These are phyloP conservation scores for Globisporangium carolinianum DNA, from an alignment of 352 stramenopile genomes.

Conservation along the genomic window DNA sequence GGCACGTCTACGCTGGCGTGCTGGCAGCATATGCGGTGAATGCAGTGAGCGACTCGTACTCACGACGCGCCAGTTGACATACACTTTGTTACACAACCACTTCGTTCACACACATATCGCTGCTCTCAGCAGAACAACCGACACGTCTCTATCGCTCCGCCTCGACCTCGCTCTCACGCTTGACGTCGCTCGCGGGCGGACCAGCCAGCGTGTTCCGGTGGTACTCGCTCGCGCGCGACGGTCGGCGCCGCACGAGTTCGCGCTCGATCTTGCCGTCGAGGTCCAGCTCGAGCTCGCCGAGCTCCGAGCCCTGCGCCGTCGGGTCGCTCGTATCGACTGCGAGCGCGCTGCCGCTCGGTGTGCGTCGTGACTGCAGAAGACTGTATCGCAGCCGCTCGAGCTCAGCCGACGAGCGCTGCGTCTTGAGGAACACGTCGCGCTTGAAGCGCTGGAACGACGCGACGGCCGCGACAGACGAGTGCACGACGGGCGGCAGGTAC, in stretches of 20 bases:
- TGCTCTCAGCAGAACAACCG: too few relatives aligned
- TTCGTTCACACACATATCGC: too few relatives aligned
- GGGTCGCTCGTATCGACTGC: slow-evolving; percentile 27
- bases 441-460: slow-evolving; percentile 47
- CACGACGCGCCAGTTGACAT: too few relatives aligned
- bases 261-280: slow-evolving; percentile 70
- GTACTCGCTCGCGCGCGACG: slow-evolving; percentile 36
- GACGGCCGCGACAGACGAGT: slow-evolving; percentile 19
- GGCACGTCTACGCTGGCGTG: too few relatives aligned
- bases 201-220: neutral
- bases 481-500: slow-evolving; percentile 43
- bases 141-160: too few relatives aligned
- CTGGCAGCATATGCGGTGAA: too few relatives aligned
- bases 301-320: slow-evolving; percentile 14
- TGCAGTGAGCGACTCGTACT: too few relatives aligned
- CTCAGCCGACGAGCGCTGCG: slow-evolving; percentile 26
- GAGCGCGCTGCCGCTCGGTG: slow-evolving; percentile 3
- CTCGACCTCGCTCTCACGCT: neutral
- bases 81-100: too few relatives aligned
- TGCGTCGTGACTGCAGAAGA: slow-evolving; percentile 18
- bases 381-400: slow-evolving; percentile 27
- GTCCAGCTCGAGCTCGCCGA: slow-evolving; percentile 57
- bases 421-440: slow-evolving; percentile 41
- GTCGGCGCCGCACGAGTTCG: slow-evolving; percentile 47
- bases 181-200: neutral